A percentile compares a stretch with the other conserved stretches of the same genome.
These are phyloP conservation scores for Lachnum nothofagi DNA, from an alignment of 2,329 filamentous ascomycete species.

Conservation along the genomic window DNA sequence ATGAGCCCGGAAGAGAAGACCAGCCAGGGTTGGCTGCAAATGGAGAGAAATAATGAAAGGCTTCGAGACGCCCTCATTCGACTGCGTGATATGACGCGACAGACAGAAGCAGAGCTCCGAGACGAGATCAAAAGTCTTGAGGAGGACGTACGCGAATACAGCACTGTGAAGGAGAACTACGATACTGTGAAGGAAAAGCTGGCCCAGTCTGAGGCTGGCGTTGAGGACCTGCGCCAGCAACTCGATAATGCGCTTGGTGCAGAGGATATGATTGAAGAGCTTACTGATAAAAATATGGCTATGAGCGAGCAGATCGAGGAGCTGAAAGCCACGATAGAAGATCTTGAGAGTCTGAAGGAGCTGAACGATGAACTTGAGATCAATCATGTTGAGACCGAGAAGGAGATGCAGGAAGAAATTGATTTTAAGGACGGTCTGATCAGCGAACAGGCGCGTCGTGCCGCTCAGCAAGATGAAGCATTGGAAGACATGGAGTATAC, in stretches of 20 bases:
- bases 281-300: constrained; percentile 80
- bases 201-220: constrained; percentile 63
- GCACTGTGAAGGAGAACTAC: constrained; percentile 62
- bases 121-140: constrained; percentile 70
- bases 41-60: constrained; percentile 85
- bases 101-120: constrained; percentile 74
- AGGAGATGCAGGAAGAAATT: constrained; percentile 88
- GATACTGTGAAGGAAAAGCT: constrained; percentile 68
- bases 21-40: constrained; percentile 81
- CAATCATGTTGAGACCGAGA: constrained; percentile 88
- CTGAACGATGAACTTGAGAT: constrained; percentile 91
- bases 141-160: constrained; percentile 65
- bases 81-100: constrained; percentile 79
- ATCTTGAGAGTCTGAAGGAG: constrained; percentile 84
- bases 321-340: constrained; percentile 73
- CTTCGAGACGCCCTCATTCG: constrained; percentile 78
- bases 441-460: constrained; percentile 70
- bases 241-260: constrained; percentile 82
- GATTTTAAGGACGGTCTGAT: constrained; percentile 83
- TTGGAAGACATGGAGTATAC: constrained; percentile 89
- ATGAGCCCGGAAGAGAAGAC: constrained; percentile 85
- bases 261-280: constrained; percentile 89
- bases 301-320: constrained; percentile 80
- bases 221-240: constrained; percentile 84
- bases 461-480: constrained; percentile 69